These are phyloP conservation scores for Xylaria acuta DNA, from an alignment of 495 filamentous ascomycete genomes.

Conservation along the genomic window DNA sequence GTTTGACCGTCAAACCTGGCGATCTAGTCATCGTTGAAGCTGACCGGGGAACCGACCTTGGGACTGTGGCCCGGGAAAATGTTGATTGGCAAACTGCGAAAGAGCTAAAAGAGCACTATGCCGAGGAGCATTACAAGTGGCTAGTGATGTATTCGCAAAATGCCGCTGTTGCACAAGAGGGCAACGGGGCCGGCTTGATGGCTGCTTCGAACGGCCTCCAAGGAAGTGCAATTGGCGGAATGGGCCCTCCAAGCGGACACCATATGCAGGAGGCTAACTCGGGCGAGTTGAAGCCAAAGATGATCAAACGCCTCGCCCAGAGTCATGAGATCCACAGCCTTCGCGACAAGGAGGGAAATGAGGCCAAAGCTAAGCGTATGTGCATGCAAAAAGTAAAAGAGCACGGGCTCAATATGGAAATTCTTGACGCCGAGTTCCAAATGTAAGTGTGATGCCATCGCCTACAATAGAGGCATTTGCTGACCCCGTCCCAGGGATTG, in stretches of 20 bases:
- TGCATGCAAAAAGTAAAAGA: slow-evolving; percentile 96
- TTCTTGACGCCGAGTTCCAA: slow-evolving; percentile 98
- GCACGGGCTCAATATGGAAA: slow-evolving; percentile 96
- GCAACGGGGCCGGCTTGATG: slow-evolving; percentile 59
- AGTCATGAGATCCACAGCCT: slow-evolving; percentile 85
- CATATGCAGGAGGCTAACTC: slow-evolving; percentile 76
- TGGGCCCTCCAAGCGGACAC: slow-evolving; percentile 73
- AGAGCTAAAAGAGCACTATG: slow-evolving; percentile 84
- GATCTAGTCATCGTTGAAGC: slow-evolving; percentile 98
- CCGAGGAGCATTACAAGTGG: slow-evolving; percentile 93
- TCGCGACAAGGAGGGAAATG: slow-evolving; percentile 94
- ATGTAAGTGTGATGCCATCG: slow-evolving; percentile 67
- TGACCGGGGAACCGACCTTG: slow-evolving; percentile 93
- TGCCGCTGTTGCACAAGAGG: slow-evolving; percentile 64
- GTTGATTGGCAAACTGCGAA: slow-evolving; percentile 84
- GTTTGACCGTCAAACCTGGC: slow-evolving; percentile 84
- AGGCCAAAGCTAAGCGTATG: slow-evolving; percentile 95
- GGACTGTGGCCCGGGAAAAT: slow-evolving; percentile 86
- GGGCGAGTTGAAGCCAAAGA: slow-evolving; percentile 86
- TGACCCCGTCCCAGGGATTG: slow-evolving; percentile 75
- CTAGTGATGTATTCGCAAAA: slow-evolving; percentile 96
- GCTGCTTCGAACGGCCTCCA: slow-evolving; percentile 65
- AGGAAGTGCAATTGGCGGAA: slow-evolving; percentile 73
- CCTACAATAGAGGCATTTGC: slow-evolving; percentile 4
- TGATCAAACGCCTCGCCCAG: slow-evolving; percentile 93